These are phyloP conservation scores for Zymoseptoria ardabiliae DNA, from an alignment of 2,329 filamentous ascomycete genomes.

Conservation along the genomic window DNA sequence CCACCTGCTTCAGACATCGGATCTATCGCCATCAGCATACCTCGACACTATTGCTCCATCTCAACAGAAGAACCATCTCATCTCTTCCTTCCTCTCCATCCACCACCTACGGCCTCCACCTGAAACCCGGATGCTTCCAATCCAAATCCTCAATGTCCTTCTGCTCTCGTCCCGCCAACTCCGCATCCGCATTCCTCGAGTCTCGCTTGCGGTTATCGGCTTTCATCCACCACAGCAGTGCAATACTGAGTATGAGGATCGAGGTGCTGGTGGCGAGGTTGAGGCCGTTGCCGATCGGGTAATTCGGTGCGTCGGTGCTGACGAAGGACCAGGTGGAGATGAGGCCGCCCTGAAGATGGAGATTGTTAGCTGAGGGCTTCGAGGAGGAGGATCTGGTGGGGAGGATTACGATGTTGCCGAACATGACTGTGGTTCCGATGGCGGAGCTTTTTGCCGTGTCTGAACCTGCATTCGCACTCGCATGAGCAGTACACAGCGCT, in stretches of 20 bases:
- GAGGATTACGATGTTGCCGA: constrained; percentile 51
- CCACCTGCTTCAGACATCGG: no score
- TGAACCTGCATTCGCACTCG: constrained; percentile 57
- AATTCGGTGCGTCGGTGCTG: constrained; percentile 56
- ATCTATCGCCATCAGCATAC: no score
- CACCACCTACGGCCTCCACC: constrained; percentile 46
- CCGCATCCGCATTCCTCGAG: constrained; percentile 47
- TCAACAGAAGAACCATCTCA: no score
- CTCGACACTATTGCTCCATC: no score
- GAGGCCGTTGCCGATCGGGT: constrained; percentile 62
- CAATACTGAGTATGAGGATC: constrained; percentile 46
- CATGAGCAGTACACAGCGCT: constrained; percentile 19
- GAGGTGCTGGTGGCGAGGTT: constrained; percentile 57
- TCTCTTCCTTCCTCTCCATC: no score
- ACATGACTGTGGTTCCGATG: constrained; percentile 56
- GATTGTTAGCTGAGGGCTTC: no score
- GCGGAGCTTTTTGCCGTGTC: constrained; percentile 62
- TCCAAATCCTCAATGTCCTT: constrained; percentile 54
- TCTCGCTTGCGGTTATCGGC: constrained; percentile 55
- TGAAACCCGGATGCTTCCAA: constrained; percentile 59
- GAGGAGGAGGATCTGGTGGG: no score
- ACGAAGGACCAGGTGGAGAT: constrained; percentile 34
- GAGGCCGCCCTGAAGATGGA: constrained; percentile 38
- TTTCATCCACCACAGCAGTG: constrained; percentile 54
- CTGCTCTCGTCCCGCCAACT: constrained; percentile 47